Conservation (phyloP, 352 stramenopile genomes). For the Nothophytophthora sp. region DNA sequence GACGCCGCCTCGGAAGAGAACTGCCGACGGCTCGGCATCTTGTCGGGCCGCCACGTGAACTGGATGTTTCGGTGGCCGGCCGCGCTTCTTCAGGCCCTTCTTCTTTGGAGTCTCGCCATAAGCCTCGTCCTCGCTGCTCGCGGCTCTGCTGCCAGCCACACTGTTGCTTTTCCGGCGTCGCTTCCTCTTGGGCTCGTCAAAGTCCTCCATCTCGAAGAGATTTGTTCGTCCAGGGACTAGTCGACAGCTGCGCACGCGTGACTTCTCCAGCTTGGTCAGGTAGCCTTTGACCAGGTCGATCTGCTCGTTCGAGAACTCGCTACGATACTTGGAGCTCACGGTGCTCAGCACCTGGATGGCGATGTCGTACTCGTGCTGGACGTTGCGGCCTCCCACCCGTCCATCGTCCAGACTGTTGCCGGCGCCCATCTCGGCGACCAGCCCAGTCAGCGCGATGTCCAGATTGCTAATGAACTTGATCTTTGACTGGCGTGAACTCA, state of each 20-base stretch:
- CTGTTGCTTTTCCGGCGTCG: slow-evolving; percentile 40
- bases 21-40: slow-evolving; percentile 4
- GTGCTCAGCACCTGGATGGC: slow-evolving; percentile 83
- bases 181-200: slow-evolving; percentile 47
- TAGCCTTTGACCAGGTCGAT: slow-evolving; percentile 80
- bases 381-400: slow-evolving; percentile 44
- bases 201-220: slow-evolving; percentile 35
- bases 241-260: slow-evolving; percentile 77
- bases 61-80: slow-evolving; percentile 38
- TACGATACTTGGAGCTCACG: slow-evolving; percentile 72
- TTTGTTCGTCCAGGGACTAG: slow-evolving; percentile 33
- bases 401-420: slow-evolving; percentile 45
- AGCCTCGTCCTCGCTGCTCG: slow-evolving; percentile 40
- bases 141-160: slow-evolving; percentile 15
- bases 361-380: slow-evolving; percentile 87
- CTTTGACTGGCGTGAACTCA: slow-evolving; percentile 81
- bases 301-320: slow-evolving; percentile 84
- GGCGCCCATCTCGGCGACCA: slow-evolving; percentile 67
- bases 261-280: slow-evolving; percentile 79
- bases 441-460: slow-evolving; percentile 70
- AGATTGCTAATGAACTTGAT: slow-evolving; percentile 91
- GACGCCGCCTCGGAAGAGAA: slow-evolving; percentile 48
- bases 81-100: slow-evolving; percentile 27
- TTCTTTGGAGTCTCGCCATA: slow-evolving; percentile 42
- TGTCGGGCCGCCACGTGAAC: slow-evolving; percentile 2